These are phyloP conservation scores for Salmacisia buchloeana DNA, from an alignment of 1,284 basidiomycete genomes.

Conservation along the genomic window DNA sequence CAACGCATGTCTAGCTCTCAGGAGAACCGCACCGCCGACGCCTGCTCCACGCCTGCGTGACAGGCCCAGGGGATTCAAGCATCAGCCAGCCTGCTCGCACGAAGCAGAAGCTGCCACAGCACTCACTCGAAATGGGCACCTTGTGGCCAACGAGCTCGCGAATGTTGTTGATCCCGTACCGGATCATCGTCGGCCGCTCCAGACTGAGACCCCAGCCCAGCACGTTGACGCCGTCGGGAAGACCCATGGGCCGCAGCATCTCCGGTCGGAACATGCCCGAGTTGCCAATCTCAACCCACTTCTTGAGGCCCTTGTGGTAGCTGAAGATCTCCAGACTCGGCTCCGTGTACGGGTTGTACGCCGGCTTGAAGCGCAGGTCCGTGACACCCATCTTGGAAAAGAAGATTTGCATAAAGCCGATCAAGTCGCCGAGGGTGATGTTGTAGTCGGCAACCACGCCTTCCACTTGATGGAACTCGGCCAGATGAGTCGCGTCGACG, in stretches of 20 bases:
- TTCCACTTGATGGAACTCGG: conserved; percentile 99
- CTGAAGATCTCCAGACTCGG: conserved; percentile 99
- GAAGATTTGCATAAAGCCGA: conserved; percentile 66
- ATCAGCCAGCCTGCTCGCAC: not conserved
- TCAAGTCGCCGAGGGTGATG: conserved; percentile 91
- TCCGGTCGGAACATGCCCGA: conserved; percentile 99
- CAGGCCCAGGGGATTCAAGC: not conserved
- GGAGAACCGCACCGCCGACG: conserved; percentile 44
- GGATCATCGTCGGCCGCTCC: conserved; percentile 98
- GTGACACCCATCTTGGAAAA: conserved; percentile 96
- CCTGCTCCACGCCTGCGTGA: conserved; percentile 31
- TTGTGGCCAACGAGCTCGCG: conserved; percentile 95
- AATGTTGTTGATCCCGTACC: conserved; percentile 82
- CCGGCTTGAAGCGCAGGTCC: conserved; percentile 92
- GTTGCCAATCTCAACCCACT: conserved; percentile 84
- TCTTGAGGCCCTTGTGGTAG: conserved; percentile 86
- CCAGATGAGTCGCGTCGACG: conserved; percentile 97
- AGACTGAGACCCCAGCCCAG: conserved; percentile 94
- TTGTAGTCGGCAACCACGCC: conserved; percentile 94
- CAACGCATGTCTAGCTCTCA: not conserved
- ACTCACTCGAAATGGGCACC: conserved; percentile 58
- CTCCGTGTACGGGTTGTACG: conserved; percentile 69
- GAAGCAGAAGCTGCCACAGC: not conserved
- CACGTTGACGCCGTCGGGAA: conserved; percentile 92
- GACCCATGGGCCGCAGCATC: conserved; percentile 94